Evolutionary conservation across 164 flowering plant species (phyloP), one percentile per base, ranked within the genome.

Genomic region (Nelumbo lutea): DNA sequence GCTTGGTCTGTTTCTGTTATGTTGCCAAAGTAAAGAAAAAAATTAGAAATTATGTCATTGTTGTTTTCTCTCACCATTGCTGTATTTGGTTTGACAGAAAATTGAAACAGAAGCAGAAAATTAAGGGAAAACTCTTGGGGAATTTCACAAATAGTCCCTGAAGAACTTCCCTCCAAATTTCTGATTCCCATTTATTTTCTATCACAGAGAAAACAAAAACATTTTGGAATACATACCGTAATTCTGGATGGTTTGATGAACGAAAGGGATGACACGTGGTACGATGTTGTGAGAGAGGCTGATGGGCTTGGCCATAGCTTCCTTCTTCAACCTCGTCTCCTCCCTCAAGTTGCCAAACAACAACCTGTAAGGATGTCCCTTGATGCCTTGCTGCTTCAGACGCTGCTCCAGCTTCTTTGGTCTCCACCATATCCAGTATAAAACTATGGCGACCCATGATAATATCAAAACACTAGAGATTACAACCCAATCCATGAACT

Each of bases 371-470:
- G 83, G 45, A 66, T 72, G 80, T 7, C 85, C 85, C 3, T 6
- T 53, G 41, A 82, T 62, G 1, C 87, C 84, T 65, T 80, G 82
- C 42, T 73, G 57, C 52, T 69, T 77, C 10, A 84, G 61, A 2
- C 44, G 60, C 69, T 44, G 79, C 68, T 79, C 85, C 15, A 80
- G 59, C 66, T 44, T 77, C 76, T 6, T 79, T n/a, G 87, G 87
- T 53, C 72, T 80, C 78, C 80, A 72, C 84, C 83, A 80, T 5
- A 78, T 57, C 77, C 77, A 79, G 63, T 73, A 62, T 40, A 76
- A 41, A 39, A 68, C 61, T 46, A 62, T 73, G 69, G 73, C 66
- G 6, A 62, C 78, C 71, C 65, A 70, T 48, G 47, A 51, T 52
- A 67, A 1, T 9, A 50, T 27, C 15, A 14, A 40, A 39, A 70